phyloP scores from a whole-genome alignment of 225 moss, liverwort and hornwort species.

The Takakia lepidozioides region DNA sequence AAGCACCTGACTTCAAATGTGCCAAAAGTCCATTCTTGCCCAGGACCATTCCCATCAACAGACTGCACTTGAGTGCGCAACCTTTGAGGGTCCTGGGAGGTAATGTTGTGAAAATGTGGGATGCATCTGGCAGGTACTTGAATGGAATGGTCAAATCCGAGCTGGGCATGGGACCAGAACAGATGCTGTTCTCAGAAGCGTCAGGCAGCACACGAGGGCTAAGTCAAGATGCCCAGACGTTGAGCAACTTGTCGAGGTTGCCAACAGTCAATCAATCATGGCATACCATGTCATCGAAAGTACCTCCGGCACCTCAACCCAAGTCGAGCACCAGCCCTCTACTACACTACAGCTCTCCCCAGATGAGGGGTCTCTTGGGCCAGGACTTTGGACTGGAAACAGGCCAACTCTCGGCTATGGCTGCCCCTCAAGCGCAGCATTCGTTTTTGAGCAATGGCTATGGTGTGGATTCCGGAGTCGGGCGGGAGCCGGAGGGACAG shows the following conservation, averaged over 20 bases:
- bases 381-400: slow-evolving; percentile 91
- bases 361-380: slow-evolving; percentile 86
- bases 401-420: slow-evolving; percentile 65
- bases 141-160: slow-evolving; percentile 87
- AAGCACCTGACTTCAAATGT: too few species aligned
- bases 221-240: slow-evolving; percentile 83
- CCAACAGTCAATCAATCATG: slow-evolving; percentile 78
- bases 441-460: slow-evolving; percentile 74
- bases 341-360: slow-evolving; percentile 63
- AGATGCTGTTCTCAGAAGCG: slow-evolving; percentile 86
- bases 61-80: too few species aligned
- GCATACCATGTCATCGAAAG: slow-evolving; percentile 80
- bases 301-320: slow-evolving; percentile 71
- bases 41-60: too few species aligned
- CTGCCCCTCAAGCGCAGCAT: slow-evolving; percentile 63
- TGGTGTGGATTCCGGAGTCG: slow-evolving; percentile 84
- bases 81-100: too few species aligned
- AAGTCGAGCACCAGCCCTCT: slow-evolving; percentile 75
- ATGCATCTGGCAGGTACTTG: slow-evolving; percentile 56
- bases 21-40: too few species aligned
- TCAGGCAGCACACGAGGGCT: slow-evolving; percentile 86
- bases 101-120: background rate
- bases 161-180: slow-evolving; percentile 87
- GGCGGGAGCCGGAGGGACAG: slow-evolving; percentile 92
- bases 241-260: slow-evolving; percentile 79